These are phyloP conservation scores for Beauveria bassiana DNA, from an alignment of 2,329 filamentous ascomycete genomes.

Conservation along the genomic window DNA sequence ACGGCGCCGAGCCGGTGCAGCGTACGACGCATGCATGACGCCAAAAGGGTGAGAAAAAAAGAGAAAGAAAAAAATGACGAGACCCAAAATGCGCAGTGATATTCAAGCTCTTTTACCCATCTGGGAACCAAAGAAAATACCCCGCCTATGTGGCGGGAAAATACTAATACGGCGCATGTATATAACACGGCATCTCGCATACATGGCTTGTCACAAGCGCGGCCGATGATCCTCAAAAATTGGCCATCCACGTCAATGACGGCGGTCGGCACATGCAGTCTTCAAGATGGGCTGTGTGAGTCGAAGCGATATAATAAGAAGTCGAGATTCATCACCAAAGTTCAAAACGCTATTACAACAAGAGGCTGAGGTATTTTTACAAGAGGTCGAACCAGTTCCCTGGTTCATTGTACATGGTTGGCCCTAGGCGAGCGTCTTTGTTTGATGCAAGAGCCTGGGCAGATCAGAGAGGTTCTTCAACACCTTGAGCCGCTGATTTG, in stretches of 20 bases:
- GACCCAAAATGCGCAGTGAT: not conserved
- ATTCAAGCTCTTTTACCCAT: not conserved
- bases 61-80: too few relatives aligned
- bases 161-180: too few relatives aligned
- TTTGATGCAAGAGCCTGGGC: not conserved
- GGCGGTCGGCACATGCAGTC: too few relatives aligned
- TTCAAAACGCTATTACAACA: not conserved
- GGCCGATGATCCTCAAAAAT: too few relatives aligned
- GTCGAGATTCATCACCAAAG: not conserved
- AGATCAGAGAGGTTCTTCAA: not conserved
- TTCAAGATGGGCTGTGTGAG: too few relatives aligned
- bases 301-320: too few relatives aligned
- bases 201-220: too few relatives aligned
- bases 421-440: not conserved
- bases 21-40: too few relatives aligned
- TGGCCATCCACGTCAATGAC: too few relatives aligned
- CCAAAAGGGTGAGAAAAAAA: too few relatives aligned
- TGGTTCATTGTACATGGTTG: not conserved
- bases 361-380: not conserved
- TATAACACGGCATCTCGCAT: too few relatives aligned
- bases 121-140: not conserved
- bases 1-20: too few relatives aligned
- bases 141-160: not conserved
- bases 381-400: not conserved
- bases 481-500: constrained; percentile 4